These are phyloP conservation scores for Ophiosphaerella korrae DNA, from an alignment of 2,329 filamentous ascomycete species.

Conservation along the genomic window DNA sequence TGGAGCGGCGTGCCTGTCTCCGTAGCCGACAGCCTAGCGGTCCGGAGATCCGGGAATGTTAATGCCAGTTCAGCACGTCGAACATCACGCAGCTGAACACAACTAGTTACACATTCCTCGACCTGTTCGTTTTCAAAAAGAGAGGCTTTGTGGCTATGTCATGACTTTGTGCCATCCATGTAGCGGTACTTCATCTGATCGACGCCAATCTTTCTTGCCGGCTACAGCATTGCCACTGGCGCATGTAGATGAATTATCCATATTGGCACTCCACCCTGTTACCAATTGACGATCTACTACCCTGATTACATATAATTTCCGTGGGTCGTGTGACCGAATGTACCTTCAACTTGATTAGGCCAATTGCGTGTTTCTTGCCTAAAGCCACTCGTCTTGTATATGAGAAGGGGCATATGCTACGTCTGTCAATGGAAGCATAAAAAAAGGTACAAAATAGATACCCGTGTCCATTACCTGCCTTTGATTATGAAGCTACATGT, in stretches of 20 bases:
- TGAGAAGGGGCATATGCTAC: neutral
- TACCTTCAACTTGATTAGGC: no score
- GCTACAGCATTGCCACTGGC: slow-evolving; percentile 1
- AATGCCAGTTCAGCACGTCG: neutral
- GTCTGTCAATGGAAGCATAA: no score
- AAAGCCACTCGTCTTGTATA: neutral
- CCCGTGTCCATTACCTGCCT: neutral
- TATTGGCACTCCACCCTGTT: slow-evolving; percentile 4
- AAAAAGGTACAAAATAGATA: neutral
- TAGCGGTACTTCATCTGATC: neutral
- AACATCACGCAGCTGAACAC: neutral
- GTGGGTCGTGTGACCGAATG: neutral
- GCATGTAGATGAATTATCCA: slow-evolving; percentile 10
- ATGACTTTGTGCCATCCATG: neutral
- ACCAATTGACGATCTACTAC: slow-evolving; percentile 1
- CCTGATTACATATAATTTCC: neutral
- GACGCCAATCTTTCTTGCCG: neutral
- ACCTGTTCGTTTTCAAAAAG: neutral
- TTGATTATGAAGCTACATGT: no score
- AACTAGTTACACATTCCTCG: neutral
- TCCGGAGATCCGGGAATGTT: neutral
- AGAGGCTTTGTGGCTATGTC: neutral
- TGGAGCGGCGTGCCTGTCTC: slow-evolving; percentile 2
- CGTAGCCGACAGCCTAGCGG: neutral
- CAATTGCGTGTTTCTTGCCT: no score